Evolutionary conservation across 495 filamentous ascomycete species (phyloP), one percentile per base, ranked within the genome.

Genomic region (Penicillium crystallinum): DNA sequence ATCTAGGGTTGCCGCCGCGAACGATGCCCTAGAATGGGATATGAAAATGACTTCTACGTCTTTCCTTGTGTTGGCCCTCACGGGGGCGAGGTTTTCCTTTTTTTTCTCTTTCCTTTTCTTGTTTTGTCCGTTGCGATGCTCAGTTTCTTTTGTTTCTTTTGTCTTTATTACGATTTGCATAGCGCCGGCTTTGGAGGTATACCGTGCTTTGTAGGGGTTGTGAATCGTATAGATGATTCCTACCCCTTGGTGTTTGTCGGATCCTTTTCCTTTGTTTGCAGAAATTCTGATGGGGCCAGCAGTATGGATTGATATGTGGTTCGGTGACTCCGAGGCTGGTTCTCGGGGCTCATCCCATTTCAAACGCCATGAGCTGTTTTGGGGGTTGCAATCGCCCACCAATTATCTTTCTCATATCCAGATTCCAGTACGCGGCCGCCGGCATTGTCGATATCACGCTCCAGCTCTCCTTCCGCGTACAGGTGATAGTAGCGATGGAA

Each of bases 341-440:
- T 67, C 64, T 66, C 63, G 65, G 47, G 64, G 46, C 41, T 37
- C 47, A 42, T 42, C 25, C 27, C 34, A 46, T 41, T 25, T 46
- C 49, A 38, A 21, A 21, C 36, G 35, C 49, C 36, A 58, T 52
- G 49, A 49, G 27, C 30, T 46, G 38, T 47, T 33, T 61, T 63
- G 53, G 68, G 69, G 31, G 65, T 67, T 38, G 77, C 79, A 41
- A 90, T 85, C 30, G 79, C 89, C 92, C 93, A 98, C 93, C 93
- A 97, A 75, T 98, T 98, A 58, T 98, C 93, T 69, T 83, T 93
- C 63, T 98, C 93, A 73, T 97, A 98, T 23, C 93, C 93, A 49
- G 84, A 85, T 55, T 86, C 84, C 36, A 92, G 54, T 15, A 96
- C 81, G 42, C 63, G 66, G 30, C 93, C 93, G 27, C 89, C 91